Conservation (phyloP, 1,284 basidiomycete genomes). For the Marasmius oreades region DNA sequence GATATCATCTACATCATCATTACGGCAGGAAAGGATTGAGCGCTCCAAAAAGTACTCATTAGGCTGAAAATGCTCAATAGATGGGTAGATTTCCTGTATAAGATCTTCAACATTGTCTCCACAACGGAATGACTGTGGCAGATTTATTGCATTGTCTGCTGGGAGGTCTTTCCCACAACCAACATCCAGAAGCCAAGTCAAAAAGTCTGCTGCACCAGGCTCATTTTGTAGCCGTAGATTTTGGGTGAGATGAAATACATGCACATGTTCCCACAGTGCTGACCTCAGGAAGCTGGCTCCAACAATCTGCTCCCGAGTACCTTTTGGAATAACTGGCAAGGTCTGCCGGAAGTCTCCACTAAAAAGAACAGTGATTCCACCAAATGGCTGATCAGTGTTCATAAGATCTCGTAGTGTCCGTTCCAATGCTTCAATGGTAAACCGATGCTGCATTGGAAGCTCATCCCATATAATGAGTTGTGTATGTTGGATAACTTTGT, state of each 20-base stretch:
- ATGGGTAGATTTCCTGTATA: too few species aligned
- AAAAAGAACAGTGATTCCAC: constrained; percentile 35
- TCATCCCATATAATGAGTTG: constrained; percentile 39
- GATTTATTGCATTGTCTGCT: too few species aligned
- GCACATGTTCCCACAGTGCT: constrained; percentile 30
- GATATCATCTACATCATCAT: too few species aligned
- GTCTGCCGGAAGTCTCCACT: constrained; percentile 38
- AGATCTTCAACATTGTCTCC: too few species aligned
- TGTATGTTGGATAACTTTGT: constrained; percentile 25
- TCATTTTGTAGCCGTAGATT: constrained; percentile 35
- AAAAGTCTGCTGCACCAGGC: constrained; percentile 16
- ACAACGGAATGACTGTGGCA: too few species aligned
- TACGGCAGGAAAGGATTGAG: too few species aligned
- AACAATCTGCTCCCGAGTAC: constrained; percentile 32
- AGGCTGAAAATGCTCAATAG: too few species aligned
- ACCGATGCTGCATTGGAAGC: constrained; percentile 29
- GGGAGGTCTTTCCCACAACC: too few species aligned
- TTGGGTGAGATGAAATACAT: constrained; percentile 25
- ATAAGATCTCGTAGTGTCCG: constrained; percentile 25
- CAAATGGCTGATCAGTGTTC: constrained; percentile 28
- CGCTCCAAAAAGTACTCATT: too few species aligned
- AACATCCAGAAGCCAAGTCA: too few species aligned
- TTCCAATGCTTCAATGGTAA: constrained; percentile 32
- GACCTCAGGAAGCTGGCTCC: constrained; percentile 30
- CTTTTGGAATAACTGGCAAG: constrained; percentile 28